A percentile compares a stretch with the other conserved stretches of the same genome.
Evolutionary conservation across 2,329 filamentous ascomycete genomes (phyloP).

Genomic region (Thielaviopsis punctulata): DNA sequence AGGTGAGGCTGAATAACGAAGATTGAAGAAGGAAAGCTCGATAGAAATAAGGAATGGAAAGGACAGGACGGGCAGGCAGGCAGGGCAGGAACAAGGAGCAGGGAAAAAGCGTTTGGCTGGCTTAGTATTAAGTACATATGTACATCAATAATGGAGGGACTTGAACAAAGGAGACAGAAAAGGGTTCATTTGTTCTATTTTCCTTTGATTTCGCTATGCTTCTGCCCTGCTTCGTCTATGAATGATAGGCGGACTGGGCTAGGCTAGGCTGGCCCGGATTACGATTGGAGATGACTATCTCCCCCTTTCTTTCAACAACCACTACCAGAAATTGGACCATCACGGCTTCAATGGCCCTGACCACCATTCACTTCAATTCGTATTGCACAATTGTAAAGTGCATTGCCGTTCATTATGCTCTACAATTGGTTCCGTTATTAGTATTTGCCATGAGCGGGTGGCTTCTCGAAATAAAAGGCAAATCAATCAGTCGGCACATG

Average conservation of each 20-base stretch:
- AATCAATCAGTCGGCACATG: background rate
- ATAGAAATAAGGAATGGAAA: background rate
- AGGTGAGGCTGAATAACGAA: background rate
- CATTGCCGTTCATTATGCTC: background rate
- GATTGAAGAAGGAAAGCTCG: background rate
- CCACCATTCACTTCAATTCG: background rate
- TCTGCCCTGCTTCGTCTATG: background rate
- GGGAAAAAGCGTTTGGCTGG: constrained; percentile 9
- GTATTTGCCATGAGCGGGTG: background rate
- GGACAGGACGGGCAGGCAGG: background rate
- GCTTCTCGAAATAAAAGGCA: background rate
- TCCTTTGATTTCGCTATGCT: background rate
- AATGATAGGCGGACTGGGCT: background rate
- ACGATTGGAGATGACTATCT: background rate
- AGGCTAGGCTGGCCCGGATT: background rate
- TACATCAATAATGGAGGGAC: background rate
- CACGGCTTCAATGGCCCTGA: background rate
- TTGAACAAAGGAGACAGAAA: background rate
- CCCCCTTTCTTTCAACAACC: background rate
- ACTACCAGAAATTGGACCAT: background rate
- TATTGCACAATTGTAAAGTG: background rate
- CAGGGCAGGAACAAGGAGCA: constrained; percentile 1
- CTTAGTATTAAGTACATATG: background rate
- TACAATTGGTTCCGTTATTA: background rate
- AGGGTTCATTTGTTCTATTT: background rate